phyloP scores from a whole-genome alignment of 345 rosid species.

The Eucalyptus caleyi region DNA sequence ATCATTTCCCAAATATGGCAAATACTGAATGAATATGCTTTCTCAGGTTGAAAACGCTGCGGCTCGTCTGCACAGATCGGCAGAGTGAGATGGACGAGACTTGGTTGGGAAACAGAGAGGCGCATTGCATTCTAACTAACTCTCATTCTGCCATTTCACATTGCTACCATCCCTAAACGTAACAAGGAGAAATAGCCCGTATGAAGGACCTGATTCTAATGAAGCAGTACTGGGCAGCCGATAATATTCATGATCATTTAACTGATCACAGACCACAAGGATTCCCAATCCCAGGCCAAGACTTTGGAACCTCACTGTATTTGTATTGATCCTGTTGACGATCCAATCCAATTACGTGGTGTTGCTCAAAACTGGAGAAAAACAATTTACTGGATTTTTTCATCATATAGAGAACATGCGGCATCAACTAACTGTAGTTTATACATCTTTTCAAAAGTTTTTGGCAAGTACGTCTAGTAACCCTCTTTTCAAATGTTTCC shows the following conservation, averaged over 20 bases:
- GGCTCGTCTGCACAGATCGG: constrained; percentile 27
- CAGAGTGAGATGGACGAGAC: constrained; percentile 7
- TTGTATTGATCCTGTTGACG: not conserved
- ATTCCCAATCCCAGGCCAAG: not conserved
- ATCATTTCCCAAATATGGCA: not conserved
- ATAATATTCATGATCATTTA: not conserved
- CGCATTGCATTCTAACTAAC: not conserved
- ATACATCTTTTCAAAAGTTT: not conserved
- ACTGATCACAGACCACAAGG: not conserved
- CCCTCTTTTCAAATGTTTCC: not conserved
- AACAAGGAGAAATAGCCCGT: not conserved
- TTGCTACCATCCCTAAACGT: not conserved
- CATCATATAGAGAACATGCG: not conserved
- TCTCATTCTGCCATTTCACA: not conserved
- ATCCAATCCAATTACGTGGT: not conserved
- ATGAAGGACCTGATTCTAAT: not conserved
- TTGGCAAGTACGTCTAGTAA: not conserved
- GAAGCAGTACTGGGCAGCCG: not conserved
- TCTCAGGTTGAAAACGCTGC: constrained; percentile 58
- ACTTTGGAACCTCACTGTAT: not conserved
- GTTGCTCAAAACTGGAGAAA: not conserved
- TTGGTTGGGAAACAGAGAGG: not conserved
- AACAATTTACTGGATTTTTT: not conserved
- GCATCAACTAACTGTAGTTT: not conserved
- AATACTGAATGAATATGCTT: not conserved